These are phyloP conservation scores for Sporothrix mexicana DNA, from an alignment of 2,329 filamentous ascomycete species.

Conservation along the genomic window DNA sequence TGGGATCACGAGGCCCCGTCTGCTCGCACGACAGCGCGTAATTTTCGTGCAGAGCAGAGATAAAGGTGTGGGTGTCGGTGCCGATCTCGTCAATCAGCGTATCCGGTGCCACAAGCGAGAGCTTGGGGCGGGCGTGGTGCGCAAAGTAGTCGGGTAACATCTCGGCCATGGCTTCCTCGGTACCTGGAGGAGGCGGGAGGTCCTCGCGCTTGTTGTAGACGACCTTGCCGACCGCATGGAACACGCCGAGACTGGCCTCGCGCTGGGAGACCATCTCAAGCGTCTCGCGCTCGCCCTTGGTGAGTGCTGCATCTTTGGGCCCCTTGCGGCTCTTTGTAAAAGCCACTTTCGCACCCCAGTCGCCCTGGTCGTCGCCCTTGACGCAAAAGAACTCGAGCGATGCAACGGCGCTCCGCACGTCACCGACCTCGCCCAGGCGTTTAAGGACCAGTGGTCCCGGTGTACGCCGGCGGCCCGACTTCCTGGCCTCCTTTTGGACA, in stretches of 20 bases:
- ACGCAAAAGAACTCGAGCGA: constrained; percentile 91
- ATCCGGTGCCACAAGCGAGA: constrained; percentile 71
- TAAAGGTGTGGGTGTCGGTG: constrained; percentile 72
- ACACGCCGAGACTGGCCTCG: constrained; percentile 89
- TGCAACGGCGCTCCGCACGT: constrained; percentile 90
- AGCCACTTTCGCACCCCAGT: constrained; percentile 76
- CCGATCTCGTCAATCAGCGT: constrained; percentile 90
- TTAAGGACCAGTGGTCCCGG: constrained; percentile 81
- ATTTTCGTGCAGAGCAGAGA: constrained; percentile 66
- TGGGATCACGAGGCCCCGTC: constrained; percentile 54
- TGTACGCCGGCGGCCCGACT: constrained; percentile 74
- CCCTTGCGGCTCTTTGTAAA: constrained; percentile 72
- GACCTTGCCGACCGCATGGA: constrained; percentile 94
- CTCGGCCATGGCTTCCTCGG: constrained; percentile 54
- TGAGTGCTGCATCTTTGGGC: constrained; percentile 64
- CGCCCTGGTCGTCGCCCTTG: constrained; percentile 74
- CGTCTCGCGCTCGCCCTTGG: constrained; percentile 77
- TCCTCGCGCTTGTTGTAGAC: constrained; percentile 92
- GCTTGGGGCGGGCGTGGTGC: constrained; percentile 63
- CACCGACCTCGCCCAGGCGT: constrained; percentile 81
- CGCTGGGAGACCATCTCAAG: constrained; percentile 82
- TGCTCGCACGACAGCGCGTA: constrained; percentile 82
- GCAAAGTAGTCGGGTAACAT: constrained; percentile 64
- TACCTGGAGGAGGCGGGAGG: constrained; percentile 46
- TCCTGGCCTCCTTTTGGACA: constrained; percentile 81